Evolutionary conservation across 352 stramenopile genomes (phyloP).

Genomic region (Globisporangium radiosum): DNA sequence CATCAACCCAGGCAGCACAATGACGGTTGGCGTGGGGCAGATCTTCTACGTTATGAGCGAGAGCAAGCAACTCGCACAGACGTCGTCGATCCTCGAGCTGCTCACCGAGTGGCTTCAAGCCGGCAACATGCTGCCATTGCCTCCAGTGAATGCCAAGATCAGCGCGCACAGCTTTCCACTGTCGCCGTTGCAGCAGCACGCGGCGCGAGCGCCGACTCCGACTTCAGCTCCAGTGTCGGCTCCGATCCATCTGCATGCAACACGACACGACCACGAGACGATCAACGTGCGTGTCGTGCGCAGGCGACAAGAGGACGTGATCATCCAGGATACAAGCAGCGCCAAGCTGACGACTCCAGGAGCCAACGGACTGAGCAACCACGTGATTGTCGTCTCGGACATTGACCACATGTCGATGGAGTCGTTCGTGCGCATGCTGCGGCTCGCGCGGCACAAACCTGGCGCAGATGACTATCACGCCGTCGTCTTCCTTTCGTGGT

Average conservation of each 20-base stretch:
- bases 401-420: slow-evolving; percentile 36
- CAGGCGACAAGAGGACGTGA: slow-evolving; percentile 18
- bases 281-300: slow-evolving; percentile 4
- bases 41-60: slow-evolving; percentile 68
- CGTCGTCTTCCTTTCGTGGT: slow-evolving; percentile 62
- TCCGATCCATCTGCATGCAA: not conserved
- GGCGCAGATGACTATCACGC: slow-evolving; percentile 35
- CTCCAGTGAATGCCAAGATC: not conserved
- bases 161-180: not conserved
- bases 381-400: slow-evolving; percentile 58
- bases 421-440: slow-evolving; percentile 45
- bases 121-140: slow-evolving; percentile 32
- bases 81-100: slow-evolving; percentile 30
- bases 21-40: slow-evolving; percentile 32
- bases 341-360: slow-evolving; percentile 9
- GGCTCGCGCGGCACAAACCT: slow-evolving; percentile 27
- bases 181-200: not conserved
- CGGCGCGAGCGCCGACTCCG: not conserved
- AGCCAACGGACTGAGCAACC: slow-evolving; percentile 24
- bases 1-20: slow-evolving; percentile 44
- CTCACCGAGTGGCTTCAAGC: slow-evolving; percentile 35
- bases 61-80: slow-evolving; percentile 50
- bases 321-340: slow-evolving; percentile 29
- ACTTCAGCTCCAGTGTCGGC: too few relatives aligned
- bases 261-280: not conserved